phyloP scores from a whole-genome alignment of 2,329 filamentous ascomycete genomes.

The Saccharata proteae region DNA sequence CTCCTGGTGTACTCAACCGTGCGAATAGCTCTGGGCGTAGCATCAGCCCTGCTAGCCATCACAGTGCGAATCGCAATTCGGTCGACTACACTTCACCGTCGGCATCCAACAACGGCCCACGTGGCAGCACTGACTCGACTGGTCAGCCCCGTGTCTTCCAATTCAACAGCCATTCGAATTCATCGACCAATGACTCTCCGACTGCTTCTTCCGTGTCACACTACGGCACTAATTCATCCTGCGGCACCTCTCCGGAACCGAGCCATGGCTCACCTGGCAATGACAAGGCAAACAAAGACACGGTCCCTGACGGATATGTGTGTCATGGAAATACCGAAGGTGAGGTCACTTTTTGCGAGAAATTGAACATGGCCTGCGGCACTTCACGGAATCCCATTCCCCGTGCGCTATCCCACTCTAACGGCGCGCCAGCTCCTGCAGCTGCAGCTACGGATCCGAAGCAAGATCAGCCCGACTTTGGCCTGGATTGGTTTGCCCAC shows the following conservation, averaged over 20 bases:
- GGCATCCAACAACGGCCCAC: slow-evolving; percentile 5
- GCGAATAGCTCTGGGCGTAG: slow-evolving; percentile 22
- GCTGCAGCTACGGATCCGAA: slow-evolving; percentile 13
- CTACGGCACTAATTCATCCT: slow-evolving; percentile 43
- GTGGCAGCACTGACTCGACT: slow-evolving; percentile 24
- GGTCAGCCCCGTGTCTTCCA: slow-evolving; percentile 36
- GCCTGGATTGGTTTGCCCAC: slow-evolving; percentile 62
- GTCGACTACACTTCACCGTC: slow-evolving; percentile 4
- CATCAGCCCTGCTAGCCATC: slow-evolving; percentile 24
- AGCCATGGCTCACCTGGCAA: slow-evolving; percentile 59
- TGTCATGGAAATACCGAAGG: slow-evolving; percentile 38
- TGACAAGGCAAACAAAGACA: slow-evolving; percentile 47
- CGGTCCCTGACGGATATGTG: slow-evolving; percentile 27
- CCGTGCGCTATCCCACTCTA: slow-evolving; percentile 34
- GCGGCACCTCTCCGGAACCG: slow-evolving; percentile 68
- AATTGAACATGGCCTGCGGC: slow-evolving; percentile 44
- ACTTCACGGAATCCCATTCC: slow-evolving; percentile 41
- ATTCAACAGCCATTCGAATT: slow-evolving; percentile 35
- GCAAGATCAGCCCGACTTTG: slow-evolving; percentile 30
- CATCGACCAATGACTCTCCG: slow-evolving; percentile 36
- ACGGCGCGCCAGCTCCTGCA: slow-evolving; percentile 27
- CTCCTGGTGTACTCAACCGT: slow-evolving; percentile 16
- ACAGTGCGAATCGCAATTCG: slow-evolving; percentile 3
- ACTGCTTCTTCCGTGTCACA: slow-evolving; percentile 40
- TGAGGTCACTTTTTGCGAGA: slow-evolving; percentile 43